Evolutionary conservation across 140 eudicot genomes (phyloP), one percentile per base, ranked within the genome.

Genomic region (Bidens hawaiensis): DNA sequence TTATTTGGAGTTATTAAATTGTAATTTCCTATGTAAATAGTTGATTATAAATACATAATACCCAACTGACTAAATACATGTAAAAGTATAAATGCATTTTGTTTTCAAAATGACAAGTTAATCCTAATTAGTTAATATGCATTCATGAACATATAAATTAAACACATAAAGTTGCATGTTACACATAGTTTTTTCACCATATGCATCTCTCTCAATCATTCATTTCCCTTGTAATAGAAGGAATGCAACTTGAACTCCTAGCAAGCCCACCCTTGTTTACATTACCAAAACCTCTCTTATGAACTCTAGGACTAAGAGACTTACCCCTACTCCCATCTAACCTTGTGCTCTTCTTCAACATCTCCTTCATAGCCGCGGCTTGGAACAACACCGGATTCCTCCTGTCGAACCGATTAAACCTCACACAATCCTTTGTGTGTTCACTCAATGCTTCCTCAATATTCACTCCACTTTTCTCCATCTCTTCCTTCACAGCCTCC

Each of bases 211-310:
- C 47, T 4, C 55, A 43, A 5, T 77, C 77, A 9, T 24, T 81
- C 12, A 83, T 53, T 64, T 80, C 88, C 79, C 69, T 84, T 0
- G 87, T 73, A 28, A 88, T 75, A 0, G 96, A 83, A 26, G 97
- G 94, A 24, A 88, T 88, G 70, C 99, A 94, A 58, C 99, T 94
- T 11, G 99, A 83, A 71, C 99, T 94, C 84, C 99, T 85, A 3
- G 90, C 48, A 33, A 93, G 76, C 2, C 89, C 91, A 42, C 81
- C 82, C 49, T 74, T 80, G 24, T 28, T 65, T 7, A 57, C n/a
- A 36, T 40, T 46, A 13, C 78, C 77, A 23, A 41, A 64, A 13
- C 75, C 82, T 26, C 74, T 71, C 34, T 82, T 85, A 5, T 38
- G 73, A 51, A 84, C 96, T 51, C 87, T 80, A 26, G 96, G 93